Base-by-base conservation (phyloP, 371 early-diverging fungal genomes). In the Thermomucor indicae-seudaticae region DNA sequence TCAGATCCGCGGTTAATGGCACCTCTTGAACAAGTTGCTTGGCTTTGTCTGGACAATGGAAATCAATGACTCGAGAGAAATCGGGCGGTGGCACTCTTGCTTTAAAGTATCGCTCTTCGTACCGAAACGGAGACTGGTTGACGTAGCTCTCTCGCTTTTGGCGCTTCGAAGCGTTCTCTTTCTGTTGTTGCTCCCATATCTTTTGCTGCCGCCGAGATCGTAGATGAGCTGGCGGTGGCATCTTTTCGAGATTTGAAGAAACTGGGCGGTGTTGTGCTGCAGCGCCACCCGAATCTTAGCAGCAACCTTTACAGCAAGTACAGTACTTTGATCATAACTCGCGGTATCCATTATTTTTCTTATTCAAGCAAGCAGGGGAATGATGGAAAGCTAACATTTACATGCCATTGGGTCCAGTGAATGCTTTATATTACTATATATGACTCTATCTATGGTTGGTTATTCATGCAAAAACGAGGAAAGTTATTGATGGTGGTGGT, bases 51-150 rank as follows among this genome's bases (percentile, higher is more conserved):
- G 44, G 60, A 51, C 35, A 32, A 50, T 43, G 58, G 32, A 71
- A 80, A 72, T 88, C 85, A 27, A 88, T 49, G 1, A 84, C 85
- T 22, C 65, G 53, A 10, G 68, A 62, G 32, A 72, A 72, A 57
- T 88, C 85, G 5, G 79, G 76, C 38, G 71, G 75, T 12, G 73
- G 67, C 20, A 70, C 70, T 24, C 79, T 66, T 6, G 85, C 67
- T 47, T 86, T 84, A 67, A 81, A 89, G 40, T 67, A 64, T 19
- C 90, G 81, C 52, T 93, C 93, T 19, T 72, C 81, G 41, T 78
- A 70, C 10, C 93, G 86, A 64, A 93, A 91, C 3, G 90, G 81
- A 6, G 90, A 82, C 35, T 88, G 84, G 47, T 83, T 81, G 5
- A 73, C 67, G 47, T 76, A 72, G 0, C 64, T 48, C 20, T 47